Evolutionary conservation across 129 eudicot genomes (phyloP).

Genomic region (Artemisia annua): DNA sequence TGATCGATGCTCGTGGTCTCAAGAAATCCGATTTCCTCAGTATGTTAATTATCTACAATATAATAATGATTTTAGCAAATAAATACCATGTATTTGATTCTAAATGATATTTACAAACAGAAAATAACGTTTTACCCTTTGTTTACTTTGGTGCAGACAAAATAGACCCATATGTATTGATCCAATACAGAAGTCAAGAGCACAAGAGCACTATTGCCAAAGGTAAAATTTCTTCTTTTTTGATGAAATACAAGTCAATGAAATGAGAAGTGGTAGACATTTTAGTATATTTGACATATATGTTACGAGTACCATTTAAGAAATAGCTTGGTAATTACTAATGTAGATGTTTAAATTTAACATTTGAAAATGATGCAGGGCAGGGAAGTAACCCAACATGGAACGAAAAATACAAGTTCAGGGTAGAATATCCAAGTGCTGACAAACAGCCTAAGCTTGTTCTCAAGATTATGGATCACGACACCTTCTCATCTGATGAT

Average conservation of each 20-base stretch:
- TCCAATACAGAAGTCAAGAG: constrained; percentile 60
- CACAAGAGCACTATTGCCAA: constrained; percentile 51
- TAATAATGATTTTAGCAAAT: no score
- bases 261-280: background rate
- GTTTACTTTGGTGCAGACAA: constrained; percentile 37
- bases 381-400: constrained; percentile 58
- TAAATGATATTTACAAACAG: background rate
- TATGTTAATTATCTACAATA: constrained; percentile 22
- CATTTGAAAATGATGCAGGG: constrained; percentile 42
- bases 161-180: constrained; percentile 66
- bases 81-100: no score
- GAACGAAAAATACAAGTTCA: constrained; percentile 64
- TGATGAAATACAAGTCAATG: background rate
- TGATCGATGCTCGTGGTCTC: constrained; percentile 62
- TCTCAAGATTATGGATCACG: constrained; percentile 67
- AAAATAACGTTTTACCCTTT: background rate
- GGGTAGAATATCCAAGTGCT: constrained; percentile 59
- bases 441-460: constrained; percentile 53
- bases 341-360: no score
- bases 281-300: background rate
- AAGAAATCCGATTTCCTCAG: constrained; percentile 49
- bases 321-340: background rate
- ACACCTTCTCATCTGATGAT: constrained; percentile 68
- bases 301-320: background rate
- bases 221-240: constrained; percentile 32